Conservation (phyloP, 352 stramenopile species). For the Pythium pectinolyticum region DNA sequence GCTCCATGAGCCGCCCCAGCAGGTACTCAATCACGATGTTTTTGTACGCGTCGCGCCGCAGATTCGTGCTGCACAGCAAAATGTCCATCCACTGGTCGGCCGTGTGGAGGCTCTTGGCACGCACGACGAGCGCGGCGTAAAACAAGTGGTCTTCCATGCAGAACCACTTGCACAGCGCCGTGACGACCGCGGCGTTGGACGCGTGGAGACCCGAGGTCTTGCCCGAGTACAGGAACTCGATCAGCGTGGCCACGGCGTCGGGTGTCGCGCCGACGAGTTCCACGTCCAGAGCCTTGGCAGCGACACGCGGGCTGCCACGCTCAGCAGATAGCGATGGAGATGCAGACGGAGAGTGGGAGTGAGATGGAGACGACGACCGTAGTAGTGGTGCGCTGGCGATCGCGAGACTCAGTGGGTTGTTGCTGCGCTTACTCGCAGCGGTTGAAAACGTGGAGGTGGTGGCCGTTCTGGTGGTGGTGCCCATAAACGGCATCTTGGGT, state of each 20-base stretch:
- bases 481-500: conserved; percentile 21
- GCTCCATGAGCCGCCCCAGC: conserved; percentile 32
- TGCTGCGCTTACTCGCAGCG: background rate
- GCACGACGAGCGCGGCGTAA: conserved; percentile 37
- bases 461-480: background rate
- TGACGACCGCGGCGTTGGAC: conserved; percentile 34
- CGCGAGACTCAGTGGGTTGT: no score
- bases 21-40: conserved; percentile 35
- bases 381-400: background rate
- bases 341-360: no score
- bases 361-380: background rate
- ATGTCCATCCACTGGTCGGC: conserved; percentile 52
- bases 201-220: conserved; percentile 36
- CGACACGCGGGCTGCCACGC: no score
- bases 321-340: no score
- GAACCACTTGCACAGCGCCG: conserved; percentile 49
- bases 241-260: conserved; percentile 40
- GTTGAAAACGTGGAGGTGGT: no score
- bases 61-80: conserved; percentile 26
- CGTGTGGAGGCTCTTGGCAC: conserved; percentile 30
- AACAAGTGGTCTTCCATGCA: conserved; percentile 40
- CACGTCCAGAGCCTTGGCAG: conserved; percentile 36
- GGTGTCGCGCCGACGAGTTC: conserved; percentile 39
- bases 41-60: conserved; percentile 28
- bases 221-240: conserved; percentile 65